Evolutionary conservation across 2,329 filamentous ascomycete species (phyloP), one percentile per base, ranked within the genome.

Genomic region (Phyllosticta paracitricarpa): DNA sequence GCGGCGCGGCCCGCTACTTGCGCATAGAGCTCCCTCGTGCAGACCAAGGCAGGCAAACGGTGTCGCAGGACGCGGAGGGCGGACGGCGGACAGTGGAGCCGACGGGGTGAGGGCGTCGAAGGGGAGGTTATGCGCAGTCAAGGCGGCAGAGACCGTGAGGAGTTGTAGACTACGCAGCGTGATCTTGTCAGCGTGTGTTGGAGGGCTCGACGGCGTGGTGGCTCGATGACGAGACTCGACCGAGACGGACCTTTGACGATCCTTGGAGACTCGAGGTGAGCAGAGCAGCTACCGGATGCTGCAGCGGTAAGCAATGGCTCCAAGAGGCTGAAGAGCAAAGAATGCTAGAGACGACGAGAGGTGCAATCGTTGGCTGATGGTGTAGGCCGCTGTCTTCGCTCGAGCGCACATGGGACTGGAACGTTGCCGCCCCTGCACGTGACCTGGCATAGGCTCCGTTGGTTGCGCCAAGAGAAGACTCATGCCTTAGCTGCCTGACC

Each of bases 181-280:
- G 58, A 60, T 54, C 52, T 30, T 25, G 58, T 48, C 40, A 61
- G 58, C 58, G n/a, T 19, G 53, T 35, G 54, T 28, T 51, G 40
- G 35, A 52, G 58, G 54, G 48, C 53, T 58, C 22, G 48, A 51
- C 59, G 57, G 54, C 48, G 59, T 48, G 59, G 54, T 51, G 59
- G 59, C 54, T 57, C 54, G 59, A 61, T 57, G 55, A 57, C 59
- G 59, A 61, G 59, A 61, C 40, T 57, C 59, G 59, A 51, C 54
- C 17, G 51, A 48, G 40, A 61, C 59, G 55, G 54, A 61, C 59
- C 59, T 57, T 61, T 35, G 48, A 51, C 54, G 22, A 26, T 35
- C 26, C 40, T 48, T 52, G 25, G 14, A 25, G 22, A 54, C 54
- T 54, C 51, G 59, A 22, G n/a, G 55, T 22, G 56, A 14, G 33